phyloP scores from a whole-genome alignment of 1,139 yeast species.

The Yamadazyma atlantica region DNA sequence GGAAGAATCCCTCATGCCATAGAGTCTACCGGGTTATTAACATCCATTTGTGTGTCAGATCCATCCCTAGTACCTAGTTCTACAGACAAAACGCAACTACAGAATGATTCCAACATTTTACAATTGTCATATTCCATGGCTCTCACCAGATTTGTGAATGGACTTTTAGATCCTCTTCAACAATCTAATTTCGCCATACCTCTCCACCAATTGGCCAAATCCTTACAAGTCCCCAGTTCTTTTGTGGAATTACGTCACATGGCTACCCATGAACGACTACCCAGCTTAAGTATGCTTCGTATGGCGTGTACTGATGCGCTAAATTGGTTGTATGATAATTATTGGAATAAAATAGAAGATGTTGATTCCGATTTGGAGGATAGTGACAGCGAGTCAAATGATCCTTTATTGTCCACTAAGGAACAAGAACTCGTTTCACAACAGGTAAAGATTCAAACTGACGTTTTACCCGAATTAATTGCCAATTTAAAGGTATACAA shows the following conservation, averaged over 20 bases:
- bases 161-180: slow-evolving; percentile 84
- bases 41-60: slow-evolving; percentile 53
- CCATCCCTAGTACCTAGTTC: slow-evolving; percentile 18
- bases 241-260: slow-evolving; percentile 91
- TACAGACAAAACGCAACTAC: slow-evolving; percentile 2
- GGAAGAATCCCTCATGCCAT: slow-evolving; percentile 49
- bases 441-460: slow-evolving; percentile 3
- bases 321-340: slow-evolving; percentile 71
- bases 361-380: slow-evolving; percentile 24
- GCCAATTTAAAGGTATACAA: slow-evolving; percentile 29
- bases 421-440: slow-evolving; percentile 8
- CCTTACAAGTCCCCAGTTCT: slow-evolving; percentile 68
- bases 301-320: slow-evolving; percentile 59
- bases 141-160: slow-evolving; percentile 85
- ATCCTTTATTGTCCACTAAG: slow-evolving; percentile 17
- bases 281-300: slow-evolving; percentile 67
- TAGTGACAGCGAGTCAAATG: slow-evolving; percentile 16
- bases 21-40: slow-evolving; percentile 60
- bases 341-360: slow-evolving; percentile 58
- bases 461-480: slow-evolving; percentile 7
- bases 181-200: slow-evolving; percentile 79
- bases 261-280: slow-evolving; percentile 87
- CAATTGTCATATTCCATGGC: slow-evolving; percentile 73
- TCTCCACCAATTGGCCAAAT: slow-evolving; percentile 68
- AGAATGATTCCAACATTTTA: slow-evolving; percentile 26